These are phyloP conservation scores for Chlorella sp. DNA, from an alignment of 139 green algal species.

Conservation along the genomic window DNA sequence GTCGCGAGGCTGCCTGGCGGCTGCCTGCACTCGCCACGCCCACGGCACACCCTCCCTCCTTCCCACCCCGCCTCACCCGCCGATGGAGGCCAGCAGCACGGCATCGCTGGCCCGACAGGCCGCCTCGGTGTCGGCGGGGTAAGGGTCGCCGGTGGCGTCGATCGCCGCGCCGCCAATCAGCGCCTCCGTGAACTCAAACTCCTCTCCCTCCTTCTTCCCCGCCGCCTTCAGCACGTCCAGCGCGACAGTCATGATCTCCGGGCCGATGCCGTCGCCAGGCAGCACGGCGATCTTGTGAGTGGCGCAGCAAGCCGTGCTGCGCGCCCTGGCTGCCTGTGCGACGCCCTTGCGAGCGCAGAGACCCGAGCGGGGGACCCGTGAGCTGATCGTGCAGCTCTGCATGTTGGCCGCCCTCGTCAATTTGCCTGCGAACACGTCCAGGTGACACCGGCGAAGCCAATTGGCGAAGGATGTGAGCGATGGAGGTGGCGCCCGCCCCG, in stretches of 20 bases:
- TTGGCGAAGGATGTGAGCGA: too few species aligned
- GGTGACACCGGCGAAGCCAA: too few species aligned
- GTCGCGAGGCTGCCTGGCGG: too few species aligned
- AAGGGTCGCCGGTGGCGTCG: slow-evolving; percentile 84
- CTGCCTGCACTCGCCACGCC: not conserved
- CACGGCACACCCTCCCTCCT: not conserved
- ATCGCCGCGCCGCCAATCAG: slow-evolving; percentile 96
- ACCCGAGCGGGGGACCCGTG: too few species aligned
- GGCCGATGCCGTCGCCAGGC: slow-evolving; percentile 96
- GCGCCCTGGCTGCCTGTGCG: too few species aligned
- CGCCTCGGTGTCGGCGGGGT: slow-evolving; percentile 86
- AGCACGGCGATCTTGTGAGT: slow-evolving; percentile 86
- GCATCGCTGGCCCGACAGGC: slow-evolving; percentile 85
- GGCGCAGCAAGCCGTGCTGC: slow-evolving; percentile 6
- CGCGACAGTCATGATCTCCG: slow-evolving; percentile 93
- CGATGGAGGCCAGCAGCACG: slow-evolving; percentile 93
- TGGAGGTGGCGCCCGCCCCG: too few species aligned
- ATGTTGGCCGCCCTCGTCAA: too few species aligned
- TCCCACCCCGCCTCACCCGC: slow-evolving; percentile 59
- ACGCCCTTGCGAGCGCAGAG: too few species aligned
- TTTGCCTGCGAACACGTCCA: too few species aligned
- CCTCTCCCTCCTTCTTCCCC: slow-evolving; percentile 62
- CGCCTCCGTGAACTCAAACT: slow-evolving; percentile 82
- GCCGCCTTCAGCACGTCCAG: slow-evolving; percentile 76
- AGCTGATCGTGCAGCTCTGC: too few species aligned